phyloP scores from a whole-genome alignment of 208 protist genomes.

The Acanthamoeba castellanii region DNA sequence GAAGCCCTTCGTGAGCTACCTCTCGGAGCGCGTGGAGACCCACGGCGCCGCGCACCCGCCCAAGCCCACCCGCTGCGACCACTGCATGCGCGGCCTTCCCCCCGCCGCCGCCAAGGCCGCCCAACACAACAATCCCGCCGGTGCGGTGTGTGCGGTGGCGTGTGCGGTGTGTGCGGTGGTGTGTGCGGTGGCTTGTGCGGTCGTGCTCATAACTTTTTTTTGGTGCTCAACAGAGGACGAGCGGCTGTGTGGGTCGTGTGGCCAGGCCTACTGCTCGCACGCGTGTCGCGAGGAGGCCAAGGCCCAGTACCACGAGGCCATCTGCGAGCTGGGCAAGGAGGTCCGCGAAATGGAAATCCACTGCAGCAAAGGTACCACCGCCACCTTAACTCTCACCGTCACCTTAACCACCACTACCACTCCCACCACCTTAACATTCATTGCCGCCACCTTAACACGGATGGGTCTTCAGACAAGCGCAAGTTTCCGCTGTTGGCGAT shows the following conservation, averaged over 20 bases:
- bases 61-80: conserved; percentile 12
- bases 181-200: too few relatives aligned
- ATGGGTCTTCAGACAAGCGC: background rate
- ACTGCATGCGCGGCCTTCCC: conserved; percentile 10
- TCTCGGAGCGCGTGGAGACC: background rate
- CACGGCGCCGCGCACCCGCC: background rate
- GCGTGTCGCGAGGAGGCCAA: background rate
- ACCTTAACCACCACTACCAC: too few relatives aligned
- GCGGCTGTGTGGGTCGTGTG: conserved; percentile 13
- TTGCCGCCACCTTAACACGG: background rate
- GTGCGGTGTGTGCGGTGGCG: too few relatives aligned
- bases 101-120: too few relatives aligned
- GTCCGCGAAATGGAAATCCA: conserved; percentile 33
- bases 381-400: background rate
- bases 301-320: conserved; percentile 53
- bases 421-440: background rate
- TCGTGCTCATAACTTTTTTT: too few relatives aligned
- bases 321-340: background rate
- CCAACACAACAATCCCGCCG: too few relatives aligned
- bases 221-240: background rate
- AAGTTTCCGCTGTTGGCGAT: conserved; percentile 53
- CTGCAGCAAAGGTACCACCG: conserved; percentile 22
- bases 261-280: conserved; percentile 8
- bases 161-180: too few relatives aligned
- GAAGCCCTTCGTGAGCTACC: conserved; percentile 67